Evolutionary conservation across 2,329 filamentous ascomycete genomes (phyloP).

Genomic region (Ceratocystis colombiana): DNA sequence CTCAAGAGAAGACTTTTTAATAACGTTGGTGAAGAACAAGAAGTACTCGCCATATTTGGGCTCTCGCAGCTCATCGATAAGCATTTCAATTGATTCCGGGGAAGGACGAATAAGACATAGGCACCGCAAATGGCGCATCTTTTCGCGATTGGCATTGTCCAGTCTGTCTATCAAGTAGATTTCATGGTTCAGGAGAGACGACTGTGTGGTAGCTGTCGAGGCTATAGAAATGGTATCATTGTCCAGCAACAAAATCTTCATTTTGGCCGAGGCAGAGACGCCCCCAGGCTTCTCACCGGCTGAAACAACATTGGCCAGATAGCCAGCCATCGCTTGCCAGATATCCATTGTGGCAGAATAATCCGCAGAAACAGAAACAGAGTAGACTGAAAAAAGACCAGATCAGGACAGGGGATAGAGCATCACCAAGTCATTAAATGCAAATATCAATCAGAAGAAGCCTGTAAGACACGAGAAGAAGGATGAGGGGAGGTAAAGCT

Average conservation of each 20-base stretch:
- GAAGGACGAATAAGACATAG: conserved; percentile 89
- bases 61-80: conserved; percentile 91
- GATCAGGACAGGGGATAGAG: neutral
- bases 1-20: conserved; percentile 92
- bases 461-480: neutral
- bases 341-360: conserved; percentile 63
- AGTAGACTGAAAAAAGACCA: neutral
- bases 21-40: conserved; percentile 94
- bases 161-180: conserved; percentile 95
- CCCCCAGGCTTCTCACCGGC: conserved; percentile 41
- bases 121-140: conserved; percentile 94
- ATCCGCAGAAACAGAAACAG: neutral
- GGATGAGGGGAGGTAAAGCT: neutral
- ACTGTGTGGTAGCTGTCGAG: conserved; percentile 92
- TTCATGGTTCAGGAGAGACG: conserved; percentile 86
- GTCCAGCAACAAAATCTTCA: conserved; percentile 95
- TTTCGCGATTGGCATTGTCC: conserved; percentile 81
- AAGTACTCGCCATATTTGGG: conserved; percentile 97
- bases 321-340: conserved; percentile 82
- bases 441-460: neutral
- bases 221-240: conserved; percentile 88
- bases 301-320: conserved; percentile 82
- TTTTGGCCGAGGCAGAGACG: conserved; percentile 70
- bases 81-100: conserved; percentile 78
- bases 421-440: neutral